Percentiles rank a stretch among this genome's conserved stretches.
Evolutionary conservation across 1,284 basidiomycete genomes (phyloP).

Genomic region (Megacollybia platyphylla): DNA sequence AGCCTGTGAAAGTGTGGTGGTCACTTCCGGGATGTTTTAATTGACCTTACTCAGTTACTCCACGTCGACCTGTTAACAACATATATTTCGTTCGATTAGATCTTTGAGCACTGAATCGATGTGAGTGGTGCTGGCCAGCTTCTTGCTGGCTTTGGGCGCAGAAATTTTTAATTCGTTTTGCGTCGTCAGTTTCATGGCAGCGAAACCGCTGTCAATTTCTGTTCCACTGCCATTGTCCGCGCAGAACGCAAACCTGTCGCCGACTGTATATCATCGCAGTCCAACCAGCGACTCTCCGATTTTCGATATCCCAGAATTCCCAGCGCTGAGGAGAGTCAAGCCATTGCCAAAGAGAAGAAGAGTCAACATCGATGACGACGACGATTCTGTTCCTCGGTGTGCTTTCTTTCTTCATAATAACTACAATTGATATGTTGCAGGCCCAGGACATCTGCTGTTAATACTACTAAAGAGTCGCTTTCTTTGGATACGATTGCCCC

Average conservation of each 20-base stretch:
- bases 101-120: not conserved
- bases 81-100: not conserved
- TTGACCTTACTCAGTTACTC: not conserved
- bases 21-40: not conserved
- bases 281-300: conserved; percentile 23
- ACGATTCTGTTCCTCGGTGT: not conserved
- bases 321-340: conserved; percentile 49
- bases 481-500: not conserved
- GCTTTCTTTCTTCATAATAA: not conserved
- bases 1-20: not conserved
- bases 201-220: not conserved
- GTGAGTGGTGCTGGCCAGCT: not conserved
- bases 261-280: not conserved
- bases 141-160: not conserved
- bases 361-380: conserved; percentile 6
- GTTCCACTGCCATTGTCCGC: not conserved
- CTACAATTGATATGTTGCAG: not conserved
- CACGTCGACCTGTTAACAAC: no score
- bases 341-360: conserved; percentile 66
- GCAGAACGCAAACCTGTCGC: not conserved
- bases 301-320: conserved; percentile 51
- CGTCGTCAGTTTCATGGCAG: not conserved
- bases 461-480: not conserved
- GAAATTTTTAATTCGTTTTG: not conserved
- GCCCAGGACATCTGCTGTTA: not conserved